Evolutionary conservation across 2,329 filamentous ascomycete genomes (phyloP), one percentile per base, ranked within the genome.

Genomic region (Fusarium devonianum): DNA sequence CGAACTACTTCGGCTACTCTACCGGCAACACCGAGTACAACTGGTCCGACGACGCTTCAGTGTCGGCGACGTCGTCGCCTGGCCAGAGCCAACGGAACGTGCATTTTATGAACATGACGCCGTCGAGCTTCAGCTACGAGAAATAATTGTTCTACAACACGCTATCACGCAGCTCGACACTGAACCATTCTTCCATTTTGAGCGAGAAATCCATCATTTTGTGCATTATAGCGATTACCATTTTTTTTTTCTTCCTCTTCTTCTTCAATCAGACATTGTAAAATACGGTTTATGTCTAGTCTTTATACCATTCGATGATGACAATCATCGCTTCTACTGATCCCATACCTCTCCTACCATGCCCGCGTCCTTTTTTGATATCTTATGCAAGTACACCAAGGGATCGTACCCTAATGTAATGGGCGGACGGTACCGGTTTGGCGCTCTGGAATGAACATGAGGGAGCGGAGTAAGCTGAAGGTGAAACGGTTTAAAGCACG

Each of bases 21-120:
- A 69, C 65, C 23, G 68, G 61, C 21, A 78, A 75, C 29, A 65
- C 75, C 12, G 79, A 83, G 53, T 82, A 79, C 61, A 76, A 77
- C 58, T 83, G 81, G 73, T 75, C 80, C 5, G 73, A 76, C 38
- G 73, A 76, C 30, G 72, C 76, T 25, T 72, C 75, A 2, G 44
- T 73, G 18, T 66, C 69, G 6, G 57, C 66, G 21, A 69, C 69
- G 34, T 62, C 68, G 3, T 73, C 72, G 10, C 67, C 70, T 4
- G 66, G 63, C 8, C 67, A 70, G 45, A 65, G 44, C 54, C 56
- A 65, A 40, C 63, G 58, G 22, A 64, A 68, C 16, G 63, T 67
- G 28, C 67, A 71, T 33, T 73, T 72, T 40, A 71, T 70, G 64
- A 70, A 69, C 58, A 69, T 74, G 62, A 69, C 68, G 7, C 57